Base-by-base conservation (phyloP, 441 rosid species). In the Aquilaria agallochum region DNA sequence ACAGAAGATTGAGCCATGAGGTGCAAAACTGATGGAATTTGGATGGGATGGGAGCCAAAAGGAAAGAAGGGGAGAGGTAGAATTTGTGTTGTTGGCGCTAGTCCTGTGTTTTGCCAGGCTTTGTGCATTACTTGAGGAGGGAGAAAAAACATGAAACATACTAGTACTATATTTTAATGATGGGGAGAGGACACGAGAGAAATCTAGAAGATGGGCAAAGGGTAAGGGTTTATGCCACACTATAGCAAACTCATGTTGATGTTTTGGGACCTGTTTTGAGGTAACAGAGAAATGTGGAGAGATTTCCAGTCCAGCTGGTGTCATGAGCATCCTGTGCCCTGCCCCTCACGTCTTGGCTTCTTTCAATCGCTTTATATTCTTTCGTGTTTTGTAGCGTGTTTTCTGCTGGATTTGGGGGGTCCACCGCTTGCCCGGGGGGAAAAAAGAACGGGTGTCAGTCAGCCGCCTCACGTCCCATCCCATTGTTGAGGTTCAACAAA, bases 161-260 rank as follows among this genome's bases (percentile, higher is more conserved):
- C 27, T 20, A 0, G 27, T 20, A 20, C 27, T 20, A 20, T 20
- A 20, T 45, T 13, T 6, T 5, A 44, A 36, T n/a, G 40, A n/a
- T 4, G 40, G 31, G 31, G 47, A 9, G 15, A 44, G 48, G n/a
- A 32, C 34, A 14, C 10, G 63, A 62, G 67, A 63, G 46, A 27
- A 40, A 66, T 63, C 67, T 72, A 54, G 72, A 74, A 56, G 58
- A 31, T 12, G 60, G 40, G 40, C 31, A 36, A 36, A 34, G 57
- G 42, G 44, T 33, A 54, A 53, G 67, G 57, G 62, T 62, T 66
- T 56, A 60, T 1, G 47, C 9, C 12, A 1, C 36, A 34, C 11
- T 8, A 56, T 31, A 48, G 15, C 10, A 48, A 55, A 2, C 47
- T 11, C 6, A 47, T 5, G 7, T 33, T 3, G 12, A 47, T 49